A percentile compares a stretch with the other conserved stretches of the same genome.
Conservation (phyloP, 164 flowering plant genomes). For the Chimonanthus salicifolius region DNA sequence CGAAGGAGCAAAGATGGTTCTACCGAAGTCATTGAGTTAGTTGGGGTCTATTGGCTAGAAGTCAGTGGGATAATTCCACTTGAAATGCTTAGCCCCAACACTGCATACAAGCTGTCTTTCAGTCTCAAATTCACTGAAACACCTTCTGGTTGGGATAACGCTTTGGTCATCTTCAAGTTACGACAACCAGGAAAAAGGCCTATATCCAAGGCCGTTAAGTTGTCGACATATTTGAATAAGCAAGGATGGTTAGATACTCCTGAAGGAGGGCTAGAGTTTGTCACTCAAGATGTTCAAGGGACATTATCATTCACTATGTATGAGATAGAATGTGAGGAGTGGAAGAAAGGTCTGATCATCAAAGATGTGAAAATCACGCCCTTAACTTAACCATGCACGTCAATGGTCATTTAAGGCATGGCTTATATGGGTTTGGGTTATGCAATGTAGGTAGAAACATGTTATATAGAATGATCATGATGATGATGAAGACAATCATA, state of each 20-base stretch:
- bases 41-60: constrained; percentile 17
- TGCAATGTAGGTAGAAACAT: neutral
- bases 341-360: constrained; percentile 8
- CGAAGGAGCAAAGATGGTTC: neutral
- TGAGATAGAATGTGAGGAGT: constrained; percentile 15
- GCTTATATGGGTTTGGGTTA: neutral
- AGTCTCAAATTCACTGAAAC: neutral
- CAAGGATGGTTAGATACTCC: constrained; percentile 1
- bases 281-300: neutral
- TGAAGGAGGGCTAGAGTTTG: neutral
- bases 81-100: neutral
- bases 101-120: constrained; percentile 6
- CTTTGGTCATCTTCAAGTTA: constrained; percentile 3
- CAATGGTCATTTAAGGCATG: neutral
- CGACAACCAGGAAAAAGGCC: constrained; percentile 8
- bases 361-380: constrained; percentile 7
- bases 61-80: constrained; percentile 8
- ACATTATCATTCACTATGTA: constrained; percentile 8
- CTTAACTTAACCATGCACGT: neutral
- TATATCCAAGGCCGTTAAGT: neutral
- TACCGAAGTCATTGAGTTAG: neutral
- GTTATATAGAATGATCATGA: neutral
- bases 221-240: neutral
- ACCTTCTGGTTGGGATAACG: constrained; percentile 8
- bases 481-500: neutral